These are phyloP conservation scores for Backusella mclennaniae DNA, from an alignment of 192 early-diverging fungal genomes.

Conservation along the genomic window DNA sequence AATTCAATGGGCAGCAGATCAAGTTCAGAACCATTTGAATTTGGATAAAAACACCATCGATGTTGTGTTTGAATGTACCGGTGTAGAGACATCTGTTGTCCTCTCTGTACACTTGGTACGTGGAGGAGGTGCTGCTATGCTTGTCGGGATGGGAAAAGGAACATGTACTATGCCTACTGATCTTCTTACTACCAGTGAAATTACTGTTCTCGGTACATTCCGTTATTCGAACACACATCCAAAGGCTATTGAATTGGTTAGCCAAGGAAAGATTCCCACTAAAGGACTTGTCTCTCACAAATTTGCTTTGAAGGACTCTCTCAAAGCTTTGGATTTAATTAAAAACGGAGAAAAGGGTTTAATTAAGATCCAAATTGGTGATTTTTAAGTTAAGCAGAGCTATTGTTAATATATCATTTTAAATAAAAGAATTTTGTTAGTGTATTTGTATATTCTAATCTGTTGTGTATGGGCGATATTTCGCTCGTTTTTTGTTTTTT, in stretches of 20 bases:
- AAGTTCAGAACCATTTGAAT: background rate
- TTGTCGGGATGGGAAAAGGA: constrained; percentile 29
- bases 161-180: constrained; percentile 14
- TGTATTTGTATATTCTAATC: too few species aligned
- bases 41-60: constrained; percentile 10
- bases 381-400: constrained; percentile 17
- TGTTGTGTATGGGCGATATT: background rate
- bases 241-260: constrained; percentile 29
- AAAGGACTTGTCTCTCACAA: constrained; percentile 31
- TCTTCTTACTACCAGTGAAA: constrained; percentile 24
- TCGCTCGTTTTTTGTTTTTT: too few species aligned
- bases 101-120: constrained; percentile 22
- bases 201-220: constrained; percentile 27
- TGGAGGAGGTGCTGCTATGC: constrained; percentile 28
- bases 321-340: constrained; percentile 31
- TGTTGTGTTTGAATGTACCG: constrained; percentile 33
- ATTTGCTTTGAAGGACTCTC: constrained; percentile 22
- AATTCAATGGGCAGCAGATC: background rate
- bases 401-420: background rate
- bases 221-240: constrained; percentile 33
- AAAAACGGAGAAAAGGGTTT: constrained; percentile 24
- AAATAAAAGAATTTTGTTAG: too few species aligned
- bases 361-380: constrained; percentile 35
- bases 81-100: constrained; percentile 29
- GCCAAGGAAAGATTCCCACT: constrained; percentile 19